Evolutionary conservation across 495 filamentous ascomycete species (phyloP).

Genomic region (Haplographium delicatum): DNA sequence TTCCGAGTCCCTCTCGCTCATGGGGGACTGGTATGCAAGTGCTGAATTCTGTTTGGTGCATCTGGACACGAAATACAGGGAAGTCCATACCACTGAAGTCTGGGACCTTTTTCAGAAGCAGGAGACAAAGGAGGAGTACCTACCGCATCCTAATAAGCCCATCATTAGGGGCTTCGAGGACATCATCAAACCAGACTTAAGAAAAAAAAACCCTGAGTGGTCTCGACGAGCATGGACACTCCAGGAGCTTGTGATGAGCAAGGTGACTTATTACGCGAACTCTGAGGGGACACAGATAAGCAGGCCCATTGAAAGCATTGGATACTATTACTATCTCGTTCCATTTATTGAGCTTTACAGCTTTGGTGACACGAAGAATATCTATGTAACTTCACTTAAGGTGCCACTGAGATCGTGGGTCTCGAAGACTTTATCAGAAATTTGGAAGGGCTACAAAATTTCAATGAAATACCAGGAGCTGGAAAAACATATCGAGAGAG

Average conservation of each 20-base stretch:
- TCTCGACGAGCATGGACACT: conserved; percentile 41
- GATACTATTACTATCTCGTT: conserved; percentile 34
- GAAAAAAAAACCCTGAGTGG: too few species aligned
- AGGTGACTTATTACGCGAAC: conserved; percentile 41
- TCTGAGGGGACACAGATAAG: conserved; percentile 31
- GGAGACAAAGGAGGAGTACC: conserved; percentile 11
- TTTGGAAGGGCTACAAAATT: too few species aligned
- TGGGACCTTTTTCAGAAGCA: conserved; percentile 27
- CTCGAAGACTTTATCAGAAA: too few species aligned
- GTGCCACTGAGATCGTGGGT: too few species aligned
- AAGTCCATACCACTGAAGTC: conserved; percentile 22
- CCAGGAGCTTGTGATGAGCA: conserved; percentile 46
- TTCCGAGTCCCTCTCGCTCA: conserved; percentile 37
- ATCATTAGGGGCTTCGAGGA: too few species aligned
- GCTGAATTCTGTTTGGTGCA: conserved; percentile 44
- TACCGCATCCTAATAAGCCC: conserved; percentile 19
- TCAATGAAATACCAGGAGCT: too few species aligned
- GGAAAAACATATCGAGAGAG: too few species aligned
- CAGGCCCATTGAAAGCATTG: conserved; percentile 34
- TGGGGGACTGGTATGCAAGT: conserved; percentile 46
- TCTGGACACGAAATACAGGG: conserved; percentile 32
- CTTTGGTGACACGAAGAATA: too few species aligned
- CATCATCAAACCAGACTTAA: conserved; percentile 26
- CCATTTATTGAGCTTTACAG: too few species aligned
- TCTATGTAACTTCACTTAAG: too few species aligned